A percentile compares a stretch with the other conserved stretches of the same genome.
phyloP scores from a whole-genome alignment of 805 yeast genomes.

The Lachancea quebecensis region DNA sequence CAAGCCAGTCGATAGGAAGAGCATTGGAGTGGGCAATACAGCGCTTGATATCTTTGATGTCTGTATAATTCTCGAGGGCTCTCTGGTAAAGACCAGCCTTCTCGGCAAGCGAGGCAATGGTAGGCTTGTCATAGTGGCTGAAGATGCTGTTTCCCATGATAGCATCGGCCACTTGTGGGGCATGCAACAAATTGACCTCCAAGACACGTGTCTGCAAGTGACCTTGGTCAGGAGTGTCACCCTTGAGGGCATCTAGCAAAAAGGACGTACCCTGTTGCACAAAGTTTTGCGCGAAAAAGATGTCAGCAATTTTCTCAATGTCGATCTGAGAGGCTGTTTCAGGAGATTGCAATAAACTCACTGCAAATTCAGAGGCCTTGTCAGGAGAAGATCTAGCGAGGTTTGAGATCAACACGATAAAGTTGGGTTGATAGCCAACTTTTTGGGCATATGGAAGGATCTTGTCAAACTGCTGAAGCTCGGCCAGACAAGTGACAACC shows the following conservation, averaged over 20 bases:
- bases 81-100: slow-evolving; percentile 94
- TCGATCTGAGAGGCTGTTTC: slow-evolving; percentile 55
- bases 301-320: slow-evolving; percentile 82
- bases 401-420: slow-evolving; percentile 80
- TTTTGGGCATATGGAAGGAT: slow-evolving; percentile 90
- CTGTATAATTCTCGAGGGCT: slow-evolving; percentile 93
- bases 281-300: slow-evolving; percentile 88
- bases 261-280: slow-evolving; percentile 98
- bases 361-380: slow-evolving; percentile 95
- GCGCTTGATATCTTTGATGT: slow-evolving; percentile 90
- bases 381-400: slow-evolving; percentile 93
- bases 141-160: slow-evolving; percentile 93
- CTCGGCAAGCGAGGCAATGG: slow-evolving; percentile 88
- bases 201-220: slow-evolving; percentile 90
- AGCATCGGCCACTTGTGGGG: slow-evolving; percentile 99
- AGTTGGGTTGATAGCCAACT: slow-evolving; percentile 85
- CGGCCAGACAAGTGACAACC: slow-evolving; percentile 88
- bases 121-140: slow-evolving; percentile 88
- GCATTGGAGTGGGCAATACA: slow-evolving; percentile 82
- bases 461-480: slow-evolving; percentile 92
- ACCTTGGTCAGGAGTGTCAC: slow-evolving; percentile 89
- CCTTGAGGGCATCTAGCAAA: slow-evolving; percentile 88
- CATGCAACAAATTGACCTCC: slow-evolving; percentile 87
- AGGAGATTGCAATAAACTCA: slow-evolving; percentile 65
- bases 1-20: slow-evolving; percentile 90